Evolutionary conservation across 2,329 filamentous ascomycete genomes (phyloP).

Genomic region (Thelonectria discophora): DNA sequence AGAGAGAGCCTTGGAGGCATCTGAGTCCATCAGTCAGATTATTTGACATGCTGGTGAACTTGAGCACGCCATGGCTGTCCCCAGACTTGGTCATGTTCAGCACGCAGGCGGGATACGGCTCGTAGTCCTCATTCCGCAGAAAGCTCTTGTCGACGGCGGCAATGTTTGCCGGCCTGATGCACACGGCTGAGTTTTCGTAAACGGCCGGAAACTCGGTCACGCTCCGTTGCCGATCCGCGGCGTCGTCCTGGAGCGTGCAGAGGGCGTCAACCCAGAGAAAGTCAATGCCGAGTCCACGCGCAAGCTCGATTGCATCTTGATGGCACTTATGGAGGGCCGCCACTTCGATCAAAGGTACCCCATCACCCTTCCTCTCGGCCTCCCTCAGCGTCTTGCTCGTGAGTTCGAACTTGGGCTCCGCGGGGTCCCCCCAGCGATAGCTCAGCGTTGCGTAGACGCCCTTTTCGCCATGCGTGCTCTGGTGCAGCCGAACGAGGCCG

Average conservation of each 20-base stretch:
- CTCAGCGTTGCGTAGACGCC: constrained; percentile 4
- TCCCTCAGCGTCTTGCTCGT: neutral
- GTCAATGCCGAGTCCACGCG: neutral
- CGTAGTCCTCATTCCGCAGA: neutral
- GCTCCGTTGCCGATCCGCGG: neutral
- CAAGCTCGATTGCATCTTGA: constrained; percentile 4
- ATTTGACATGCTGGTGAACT: neutral
- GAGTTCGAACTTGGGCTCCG: neutral
- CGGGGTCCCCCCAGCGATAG: neutral
- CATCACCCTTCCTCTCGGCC: neutral
- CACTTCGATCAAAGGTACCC: neutral
- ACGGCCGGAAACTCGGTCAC: neutral
- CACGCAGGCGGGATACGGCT: neutral
- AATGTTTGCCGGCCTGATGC: constrained; percentile 1
- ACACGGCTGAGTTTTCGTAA: neutral
- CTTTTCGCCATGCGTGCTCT: neutral
- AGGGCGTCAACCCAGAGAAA: constrained; percentile 6
- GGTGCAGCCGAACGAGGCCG: neutral
- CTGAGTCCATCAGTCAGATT: neutral
- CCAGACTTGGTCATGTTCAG: neutral
- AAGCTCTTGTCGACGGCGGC: neutral
- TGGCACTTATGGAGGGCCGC: neutral
- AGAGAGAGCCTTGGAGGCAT: neutral
- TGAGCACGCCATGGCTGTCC: neutral
- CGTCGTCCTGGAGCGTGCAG: neutral